phyloP scores from a whole-genome alignment of 306 rosid species.

The Citrullus amarus region DNA sequence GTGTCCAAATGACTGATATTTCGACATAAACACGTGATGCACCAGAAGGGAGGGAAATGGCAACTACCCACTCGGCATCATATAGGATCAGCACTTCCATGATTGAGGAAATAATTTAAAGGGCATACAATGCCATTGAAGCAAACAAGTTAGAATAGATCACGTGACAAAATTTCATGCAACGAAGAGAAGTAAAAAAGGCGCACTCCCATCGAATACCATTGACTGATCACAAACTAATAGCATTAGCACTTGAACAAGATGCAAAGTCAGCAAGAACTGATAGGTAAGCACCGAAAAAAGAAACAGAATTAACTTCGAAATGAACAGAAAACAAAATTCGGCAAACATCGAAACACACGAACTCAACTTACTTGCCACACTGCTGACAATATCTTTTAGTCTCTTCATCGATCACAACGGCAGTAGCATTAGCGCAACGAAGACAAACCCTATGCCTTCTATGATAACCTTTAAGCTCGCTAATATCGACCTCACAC shows the following conservation, averaged over 20 bases:
- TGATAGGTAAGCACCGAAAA: background rate
- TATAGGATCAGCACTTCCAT: background rate
- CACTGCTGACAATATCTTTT: constrained; percentile 97
- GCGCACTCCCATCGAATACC: background rate
- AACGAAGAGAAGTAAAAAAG: background rate
- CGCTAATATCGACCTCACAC: constrained; percentile 66
- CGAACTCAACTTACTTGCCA: constrained; percentile 55
- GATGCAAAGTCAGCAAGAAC: background rate
- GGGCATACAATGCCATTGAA: background rate
- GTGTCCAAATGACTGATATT: background rate
- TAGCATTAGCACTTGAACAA: background rate
- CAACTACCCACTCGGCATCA: background rate
- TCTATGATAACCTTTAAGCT: constrained; percentile 84
- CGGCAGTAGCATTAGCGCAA: constrained; percentile 65
- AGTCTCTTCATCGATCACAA: constrained; percentile 41
- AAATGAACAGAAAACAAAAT: background rate
- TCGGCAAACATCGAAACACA: background rate
- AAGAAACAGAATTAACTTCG: background rate
- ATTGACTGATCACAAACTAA: background rate
- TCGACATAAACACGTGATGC: background rate
- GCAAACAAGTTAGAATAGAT: background rate
- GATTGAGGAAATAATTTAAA: constrained; percentile 5
- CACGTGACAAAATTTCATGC: background rate
- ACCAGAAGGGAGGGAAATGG: background rate
- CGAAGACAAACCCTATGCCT: constrained; percentile 81